Base-by-base conservation (phyloP, 768 basidiomycete genomes). In the Suillus americanus region DNA sequence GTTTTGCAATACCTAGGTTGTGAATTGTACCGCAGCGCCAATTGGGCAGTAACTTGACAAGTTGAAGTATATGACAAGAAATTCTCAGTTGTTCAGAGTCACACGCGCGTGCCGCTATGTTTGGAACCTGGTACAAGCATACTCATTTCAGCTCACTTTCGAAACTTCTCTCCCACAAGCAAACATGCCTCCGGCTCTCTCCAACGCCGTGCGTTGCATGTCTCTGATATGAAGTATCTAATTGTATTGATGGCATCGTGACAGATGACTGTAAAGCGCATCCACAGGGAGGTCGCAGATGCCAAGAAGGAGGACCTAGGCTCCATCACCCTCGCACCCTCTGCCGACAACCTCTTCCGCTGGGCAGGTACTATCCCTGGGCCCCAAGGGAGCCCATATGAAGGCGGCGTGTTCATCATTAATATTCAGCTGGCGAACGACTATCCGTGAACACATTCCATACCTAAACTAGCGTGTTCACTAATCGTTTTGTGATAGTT, bases 331-430 rank as follows among this genome's bases (percentile, higher is more conserved):
- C 84, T 95, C 23, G 80, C 81, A 37, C 93, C 93, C 5, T 78
- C 83, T 16, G 85, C 84, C 59, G 84, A 87, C 66, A 85, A 85
- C 69, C 76, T 94, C 62, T 89, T 88, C 73, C 70, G 84, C 33
- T 95, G 93, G 93, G 85, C 81, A 62, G 93, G 88, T 8, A 83
- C 85, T 48, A 87, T 95, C 62, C 92, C 92, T 9, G 93, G 93
- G 0, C 93, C 93, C 1, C 85, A 90, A 69, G 92, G 90, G 20
- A 92, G 91, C 65, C 82, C 89, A 0, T 95, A 94, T 68, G 92
- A 94, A 70, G 89, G 90, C 0, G 93, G 92, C 1, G 75, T 89
- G 18, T 94, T 92, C 70, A 75, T 86, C 43, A 79, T 92, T 13
- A 86, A 89, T 53, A 85, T 95, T 16, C 73, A 77, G 9, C 81